Base-by-base conservation (phyloP, 2,329 filamentous ascomycete genomes). In the Coniochaeta sp. region DNA sequence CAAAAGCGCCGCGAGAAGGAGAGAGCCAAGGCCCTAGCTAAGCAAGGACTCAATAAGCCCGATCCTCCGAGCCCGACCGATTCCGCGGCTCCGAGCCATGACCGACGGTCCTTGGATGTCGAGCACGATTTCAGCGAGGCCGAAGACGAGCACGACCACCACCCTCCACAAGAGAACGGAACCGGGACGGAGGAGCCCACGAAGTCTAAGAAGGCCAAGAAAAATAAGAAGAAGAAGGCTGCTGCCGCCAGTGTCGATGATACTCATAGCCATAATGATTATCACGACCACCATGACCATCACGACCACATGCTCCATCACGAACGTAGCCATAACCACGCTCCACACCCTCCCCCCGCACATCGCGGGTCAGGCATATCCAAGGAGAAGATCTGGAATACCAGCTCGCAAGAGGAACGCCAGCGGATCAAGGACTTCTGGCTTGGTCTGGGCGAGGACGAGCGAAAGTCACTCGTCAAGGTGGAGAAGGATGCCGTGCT, bases 371-470 rank as follows among this genome's bases (percentile, higher is more conserved):
- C 64, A 66, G 77, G 78, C 50, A 80, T 88, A 66, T 84, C 85
- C 58, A 88, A 88, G 70, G 90, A 95, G 70, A 93, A 91, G 74
- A 96, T 99, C 74, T 99, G 95, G 95, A 97, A 97, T 71, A 97
- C 92, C 2, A 95, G 90, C 61, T 95, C 91, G 11, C 86, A 91
- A 66, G 92, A 98, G 74, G 95, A 99, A 77, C 89, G 95, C 38
- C 92, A 97, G 77, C 89, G 95, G 58, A 99, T 99, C 72, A 96
- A 97, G 76, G 90, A 96, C 67, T 99, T 98, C 76, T 99, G 95
- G 95, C 83, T 99, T 59, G 92, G 92, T 17, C 77, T 99, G 50
- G 91, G 91, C 66, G 95, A 99, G 73, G 91, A 96, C 40, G 93
- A 98, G 73, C 90, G 95, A 67, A 95, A 96, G 72, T 95, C 91